phyloP scores from a whole-genome alignment of 192 early-diverging fungal species.

The Paraglomus brasilianum region DNA sequence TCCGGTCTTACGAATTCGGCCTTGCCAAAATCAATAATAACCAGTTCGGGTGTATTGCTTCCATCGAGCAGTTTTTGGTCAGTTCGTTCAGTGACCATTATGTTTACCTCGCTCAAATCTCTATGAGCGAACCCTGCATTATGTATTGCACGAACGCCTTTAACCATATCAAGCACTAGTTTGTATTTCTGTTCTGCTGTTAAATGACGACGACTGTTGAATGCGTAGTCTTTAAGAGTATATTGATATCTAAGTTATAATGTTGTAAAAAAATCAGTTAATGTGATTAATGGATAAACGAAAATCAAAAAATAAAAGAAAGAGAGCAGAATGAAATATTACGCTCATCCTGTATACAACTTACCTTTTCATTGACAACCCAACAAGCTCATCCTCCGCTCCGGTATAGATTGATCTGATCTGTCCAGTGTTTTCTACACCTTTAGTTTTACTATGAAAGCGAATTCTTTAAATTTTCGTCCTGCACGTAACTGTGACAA shows the following conservation, averaged over 20 bases:
- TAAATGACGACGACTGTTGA: slow-evolving; percentile 52
- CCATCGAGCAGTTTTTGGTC: slow-evolving; percentile 47
- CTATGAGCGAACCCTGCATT: slow-evolving; percentile 55
- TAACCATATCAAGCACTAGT: slow-evolving; percentile 52
- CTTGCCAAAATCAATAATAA: slow-evolving; percentile 63
- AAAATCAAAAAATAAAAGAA: background rate
- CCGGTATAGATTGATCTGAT: slow-evolving; percentile 53
- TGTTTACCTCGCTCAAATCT: slow-evolving; percentile 60
- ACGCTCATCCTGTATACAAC: background rate
- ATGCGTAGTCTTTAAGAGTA: slow-evolving; percentile 56
- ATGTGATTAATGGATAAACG: too few species aligned
- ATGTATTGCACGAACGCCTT: slow-evolving; percentile 53
- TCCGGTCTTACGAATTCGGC: slow-evolving; percentile 50
- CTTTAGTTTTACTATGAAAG: slow-evolving; percentile 40
- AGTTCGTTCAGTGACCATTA: slow-evolving; percentile 53
- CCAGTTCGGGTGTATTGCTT: slow-evolving; percentile 43
- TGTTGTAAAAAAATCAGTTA: background rate
- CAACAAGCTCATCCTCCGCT: slow-evolving; percentile 52
- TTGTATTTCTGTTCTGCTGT: slow-evolving; percentile 54
- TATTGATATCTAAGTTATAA: slow-evolving; percentile 44
- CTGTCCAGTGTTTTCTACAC: slow-evolving; percentile 51
- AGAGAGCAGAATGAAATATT: background rate
- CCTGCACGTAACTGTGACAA: background rate
- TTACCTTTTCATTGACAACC: slow-evolving; percentile 58
- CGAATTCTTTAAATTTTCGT: background rate